Percentiles rank a stretch among this genome's conserved stretches.
These are phyloP conservation scores for Phycomyces nitens DNA, from an alignment of 192 early-diverging fungal genomes.

Conservation along the genomic window DNA sequence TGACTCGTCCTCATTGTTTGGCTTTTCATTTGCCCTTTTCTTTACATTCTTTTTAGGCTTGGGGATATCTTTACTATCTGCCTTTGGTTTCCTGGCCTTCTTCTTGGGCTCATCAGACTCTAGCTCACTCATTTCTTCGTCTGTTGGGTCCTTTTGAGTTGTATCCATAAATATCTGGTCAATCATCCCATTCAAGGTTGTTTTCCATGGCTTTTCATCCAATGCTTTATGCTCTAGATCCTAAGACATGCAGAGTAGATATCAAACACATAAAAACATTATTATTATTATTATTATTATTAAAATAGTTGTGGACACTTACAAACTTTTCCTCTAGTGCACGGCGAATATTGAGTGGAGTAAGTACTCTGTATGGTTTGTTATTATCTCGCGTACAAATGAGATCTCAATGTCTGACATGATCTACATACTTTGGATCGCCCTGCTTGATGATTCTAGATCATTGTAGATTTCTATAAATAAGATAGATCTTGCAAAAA, in stretches of 20 bases:
- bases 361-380: background rate
- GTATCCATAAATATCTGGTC: background rate
- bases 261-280: background rate
- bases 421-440: constrained; percentile 3
- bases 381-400: no score
- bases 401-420: background rate
- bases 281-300: no score
- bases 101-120: background rate
- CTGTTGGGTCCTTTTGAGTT: background rate
- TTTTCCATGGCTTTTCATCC: background rate
- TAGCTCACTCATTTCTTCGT: background rate
- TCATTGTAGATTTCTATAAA: background rate
- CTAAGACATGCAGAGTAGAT: background rate
- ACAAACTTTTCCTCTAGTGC: constrained; percentile 7
- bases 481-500: background rate
- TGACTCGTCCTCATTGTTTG: background rate
- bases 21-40: no score
- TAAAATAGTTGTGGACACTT: background rate
- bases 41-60: background rate
- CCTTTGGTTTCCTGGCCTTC: background rate
- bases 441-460: constrained; percentile 15
- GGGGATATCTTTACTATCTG: background rate
- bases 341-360: background rate
- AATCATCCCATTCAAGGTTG: background rate
- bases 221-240: background rate